Percentiles rank a stretch among this genome's conserved stretches.
These are phyloP conservation scores for Macadamia tetraphylla DNA, from an alignment of 164 flowering plant genomes.

Conservation along the genomic window DNA sequence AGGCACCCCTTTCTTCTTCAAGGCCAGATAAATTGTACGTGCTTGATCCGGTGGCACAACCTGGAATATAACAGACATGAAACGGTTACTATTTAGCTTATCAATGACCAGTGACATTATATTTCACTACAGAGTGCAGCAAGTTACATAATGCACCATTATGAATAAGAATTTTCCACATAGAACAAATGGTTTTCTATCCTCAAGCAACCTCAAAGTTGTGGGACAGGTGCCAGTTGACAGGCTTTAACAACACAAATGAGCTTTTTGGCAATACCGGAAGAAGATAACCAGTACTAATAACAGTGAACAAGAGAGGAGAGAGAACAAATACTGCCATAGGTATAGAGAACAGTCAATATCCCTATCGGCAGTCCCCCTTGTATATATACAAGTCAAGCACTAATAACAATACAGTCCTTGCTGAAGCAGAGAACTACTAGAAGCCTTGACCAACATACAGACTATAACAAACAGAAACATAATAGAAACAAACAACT, in stretches of 20 bases:
- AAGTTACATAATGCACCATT: neutral
- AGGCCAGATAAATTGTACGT: constrained; percentile 68
- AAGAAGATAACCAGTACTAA: too few species aligned
- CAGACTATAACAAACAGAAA: too few species aligned
- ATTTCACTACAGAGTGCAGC: neutral
- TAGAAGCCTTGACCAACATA: too few species aligned
- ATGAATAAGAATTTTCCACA: neutral
- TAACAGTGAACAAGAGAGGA: too few species aligned
- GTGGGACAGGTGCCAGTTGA: neutral
- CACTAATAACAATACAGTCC: too few species aligned
- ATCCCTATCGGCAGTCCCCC: too few species aligned
- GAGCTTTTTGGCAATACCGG: neutral
- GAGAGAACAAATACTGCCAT: too few species aligned
- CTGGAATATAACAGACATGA: constrained; percentile 25
- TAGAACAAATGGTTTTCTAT: neutral
- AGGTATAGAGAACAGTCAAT: too few species aligned
- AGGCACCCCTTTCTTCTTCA: constrained; percentile 85
- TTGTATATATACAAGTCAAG: too few species aligned
- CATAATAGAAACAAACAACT: too few species aligned
- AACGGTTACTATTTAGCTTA: neutral
- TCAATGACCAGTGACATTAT: neutral
- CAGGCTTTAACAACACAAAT: neutral
- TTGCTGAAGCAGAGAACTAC: too few species aligned
- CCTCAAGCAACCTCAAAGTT: neutral
- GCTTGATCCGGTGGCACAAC: constrained; percentile 87